Evolutionary conservation across 352 stramenopile species (phyloP).

Genomic region (Pythium plurisporium): DNA sequence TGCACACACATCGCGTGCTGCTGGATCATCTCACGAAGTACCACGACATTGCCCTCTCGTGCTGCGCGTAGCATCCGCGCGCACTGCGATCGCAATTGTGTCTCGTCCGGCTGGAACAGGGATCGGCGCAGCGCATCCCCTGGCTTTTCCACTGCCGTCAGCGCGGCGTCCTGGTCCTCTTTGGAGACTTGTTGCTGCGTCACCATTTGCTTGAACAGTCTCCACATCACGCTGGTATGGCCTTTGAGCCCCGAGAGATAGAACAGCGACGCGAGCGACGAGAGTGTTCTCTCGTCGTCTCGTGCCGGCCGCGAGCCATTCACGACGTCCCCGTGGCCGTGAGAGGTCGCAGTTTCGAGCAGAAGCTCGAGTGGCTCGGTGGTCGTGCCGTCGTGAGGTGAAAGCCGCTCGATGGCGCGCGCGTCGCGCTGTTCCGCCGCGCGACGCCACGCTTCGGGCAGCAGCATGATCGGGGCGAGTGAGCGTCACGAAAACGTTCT

Average conservation of each 20-base stretch:
- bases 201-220: background rate
- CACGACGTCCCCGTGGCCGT: background rate
- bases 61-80: background rate
- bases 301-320: too few relatives aligned
- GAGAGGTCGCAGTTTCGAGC: conserved; percentile 1
- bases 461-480: background rate
- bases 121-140: background rate
- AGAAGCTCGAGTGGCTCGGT: too few relatives aligned
- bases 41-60: background rate
- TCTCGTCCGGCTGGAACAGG: background rate
- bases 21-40: background rate
- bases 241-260: background rate
- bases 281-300: too few relatives aligned
- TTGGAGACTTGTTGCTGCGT: too few relatives aligned
- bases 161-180: background rate
- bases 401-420: background rate
- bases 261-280: background rate
- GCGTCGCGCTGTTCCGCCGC: background rate
- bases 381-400: too few relatives aligned
- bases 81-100: background rate
- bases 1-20: background rate
- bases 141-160: too few relatives aligned
- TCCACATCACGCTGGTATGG: background rate
- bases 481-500: background rate
- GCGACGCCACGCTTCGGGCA: background rate